Conservation (phyloP, 371 early-diverging fungal species). For the Blakeslea trispora region DNA sequence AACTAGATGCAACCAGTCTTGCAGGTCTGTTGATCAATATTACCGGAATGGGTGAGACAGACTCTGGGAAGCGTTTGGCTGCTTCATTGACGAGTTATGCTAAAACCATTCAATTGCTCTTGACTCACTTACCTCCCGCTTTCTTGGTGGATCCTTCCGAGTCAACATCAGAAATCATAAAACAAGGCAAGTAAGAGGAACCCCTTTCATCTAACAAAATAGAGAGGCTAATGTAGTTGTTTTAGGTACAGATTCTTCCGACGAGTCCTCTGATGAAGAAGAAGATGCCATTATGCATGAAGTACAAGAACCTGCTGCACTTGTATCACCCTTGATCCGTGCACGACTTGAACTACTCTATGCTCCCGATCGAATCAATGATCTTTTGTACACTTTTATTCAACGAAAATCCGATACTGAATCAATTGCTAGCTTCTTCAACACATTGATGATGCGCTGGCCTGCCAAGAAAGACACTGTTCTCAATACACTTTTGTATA, state of each 20-base stretch:
- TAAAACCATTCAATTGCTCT: slow-evolving; percentile 24
- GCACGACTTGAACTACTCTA: slow-evolving; percentile 52
- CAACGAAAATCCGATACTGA: slow-evolving; percentile 17
- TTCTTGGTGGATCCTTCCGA: slow-evolving; percentile 22
- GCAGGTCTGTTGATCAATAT: slow-evolving; percentile 40
- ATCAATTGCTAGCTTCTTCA: slow-evolving; percentile 50
- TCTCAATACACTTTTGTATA: slow-evolving; percentile 56
- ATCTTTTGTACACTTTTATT: slow-evolving; percentile 46
- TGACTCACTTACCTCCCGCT: slow-evolving; percentile 30
- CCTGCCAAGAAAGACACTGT: slow-evolving; percentile 57
- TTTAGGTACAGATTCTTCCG: slow-evolving; percentile 13
- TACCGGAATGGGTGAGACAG: slow-evolving; percentile 24
- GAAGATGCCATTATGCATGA: slow-evolving; percentile 40
- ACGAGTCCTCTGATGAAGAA: slow-evolving; percentile 39
- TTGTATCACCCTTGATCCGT: slow-evolving; percentile 37
- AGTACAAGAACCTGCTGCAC: slow-evolving; percentile 3
- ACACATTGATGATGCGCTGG: slow-evolving; percentile 62
- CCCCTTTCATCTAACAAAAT: too few species aligned
- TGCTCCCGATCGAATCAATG: slow-evolving; percentile 45
- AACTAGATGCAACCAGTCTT: slow-evolving; percentile 13
- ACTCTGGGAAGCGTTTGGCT: slow-evolving; percentile 20
- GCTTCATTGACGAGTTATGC: slow-evolving; percentile 23
- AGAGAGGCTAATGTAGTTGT: too few species aligned
- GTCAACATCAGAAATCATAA: neutral
- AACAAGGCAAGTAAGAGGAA: slow-evolving; percentile 6